A percentile compares a stretch with the other conserved stretches of the same genome.
These are phyloP conservation scores for Torulaspora maleeae DNA, from an alignment of 805 yeast genomes.

Conservation along the genomic window DNA sequence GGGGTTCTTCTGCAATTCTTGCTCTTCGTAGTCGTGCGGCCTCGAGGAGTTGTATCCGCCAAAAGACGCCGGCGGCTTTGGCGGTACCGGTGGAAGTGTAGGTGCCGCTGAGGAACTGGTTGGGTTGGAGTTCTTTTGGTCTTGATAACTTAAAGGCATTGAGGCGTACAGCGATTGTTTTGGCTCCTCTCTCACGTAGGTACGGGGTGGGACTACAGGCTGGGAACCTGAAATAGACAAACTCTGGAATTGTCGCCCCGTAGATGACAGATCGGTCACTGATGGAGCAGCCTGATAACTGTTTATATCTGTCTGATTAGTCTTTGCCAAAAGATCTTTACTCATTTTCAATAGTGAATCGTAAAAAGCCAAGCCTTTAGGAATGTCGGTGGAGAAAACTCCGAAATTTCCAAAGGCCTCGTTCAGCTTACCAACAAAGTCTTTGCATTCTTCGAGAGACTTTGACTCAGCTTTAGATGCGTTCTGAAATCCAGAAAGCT, in stretches of 20 bases:
- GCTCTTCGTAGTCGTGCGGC: constrained; percentile 18
- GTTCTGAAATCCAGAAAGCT: constrained; percentile 43
- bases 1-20: constrained; percentile 32
- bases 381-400: constrained; percentile 52
- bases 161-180: not conserved
- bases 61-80: constrained; percentile 15
- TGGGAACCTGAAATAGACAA: not conserved
- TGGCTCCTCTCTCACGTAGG: not conserved
- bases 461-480: constrained; percentile 38
- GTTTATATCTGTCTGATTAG: not conserved
- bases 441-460: constrained; percentile 33
- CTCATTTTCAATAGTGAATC: constrained; percentile 38
- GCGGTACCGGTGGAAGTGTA: constrained; percentile 22
- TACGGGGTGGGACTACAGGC: constrained; percentile 4
- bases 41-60: not conserved
- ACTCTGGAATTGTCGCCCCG: constrained; percentile 1
- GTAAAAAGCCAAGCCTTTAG: constrained; percentile 63
- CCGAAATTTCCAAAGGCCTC: constrained; percentile 55
- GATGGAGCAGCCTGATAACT: constrained; percentile 1
- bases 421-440: constrained; percentile 41
- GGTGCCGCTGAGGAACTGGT: constrained; percentile 18
- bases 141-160: not conserved
- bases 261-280: not conserved
- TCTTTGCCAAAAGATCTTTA: constrained; percentile 16
- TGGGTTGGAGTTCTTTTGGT: constrained; percentile 5